Evolutionary conservation across 2,329 filamentous ascomycete genomes (phyloP).

Genomic region (Aureobasidium lini): DNA sequence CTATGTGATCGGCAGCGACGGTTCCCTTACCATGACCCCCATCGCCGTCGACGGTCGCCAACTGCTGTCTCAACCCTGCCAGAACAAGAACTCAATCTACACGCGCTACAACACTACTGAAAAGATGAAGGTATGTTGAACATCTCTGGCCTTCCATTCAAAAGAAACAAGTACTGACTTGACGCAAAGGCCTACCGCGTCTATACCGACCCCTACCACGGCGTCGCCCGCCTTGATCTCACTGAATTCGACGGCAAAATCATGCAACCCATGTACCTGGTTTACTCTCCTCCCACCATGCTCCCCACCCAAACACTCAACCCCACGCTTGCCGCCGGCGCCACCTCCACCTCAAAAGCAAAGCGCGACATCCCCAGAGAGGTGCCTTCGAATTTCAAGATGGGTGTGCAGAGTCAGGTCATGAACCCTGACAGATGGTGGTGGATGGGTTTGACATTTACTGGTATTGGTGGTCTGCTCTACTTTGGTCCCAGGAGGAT

Average conservation of each 20-base stretch:
- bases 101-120: conserved; percentile 61
- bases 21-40: conserved; percentile 52
- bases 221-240: conserved; percentile 56
- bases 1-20: conserved; percentile 49
- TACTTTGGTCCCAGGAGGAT: conserved; percentile 36
- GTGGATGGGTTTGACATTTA: conserved; percentile 44
- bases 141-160: background rate
- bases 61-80: conserved; percentile 58
- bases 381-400: conserved; percentile 35
- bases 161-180: background rate
- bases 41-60: conserved; percentile 61
- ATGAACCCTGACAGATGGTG: conserved; percentile 40
- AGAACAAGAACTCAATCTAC: conserved; percentile 48
- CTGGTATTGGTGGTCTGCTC: conserved; percentile 40
- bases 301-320: conserved; percentile 61
- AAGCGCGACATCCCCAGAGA: conserved; percentile 22
- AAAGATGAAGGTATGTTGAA: conserved; percentile 46
- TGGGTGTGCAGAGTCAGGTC: conserved; percentile 22
- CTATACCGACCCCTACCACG: conserved; percentile 53
- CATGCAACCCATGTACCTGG: conserved; percentile 61
- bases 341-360: conserved; percentile 24
- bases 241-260: conserved; percentile 57
- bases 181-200: conserved; percentile 35
- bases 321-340: conserved; percentile 37
- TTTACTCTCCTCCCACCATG: conserved; percentile 58